Percentiles rank a stretch among this genome's conserved stretches.
phyloP scores from a whole-genome alignment of 2,329 filamentous ascomycete genomes.

The Pyricularia grisea region DNA sequence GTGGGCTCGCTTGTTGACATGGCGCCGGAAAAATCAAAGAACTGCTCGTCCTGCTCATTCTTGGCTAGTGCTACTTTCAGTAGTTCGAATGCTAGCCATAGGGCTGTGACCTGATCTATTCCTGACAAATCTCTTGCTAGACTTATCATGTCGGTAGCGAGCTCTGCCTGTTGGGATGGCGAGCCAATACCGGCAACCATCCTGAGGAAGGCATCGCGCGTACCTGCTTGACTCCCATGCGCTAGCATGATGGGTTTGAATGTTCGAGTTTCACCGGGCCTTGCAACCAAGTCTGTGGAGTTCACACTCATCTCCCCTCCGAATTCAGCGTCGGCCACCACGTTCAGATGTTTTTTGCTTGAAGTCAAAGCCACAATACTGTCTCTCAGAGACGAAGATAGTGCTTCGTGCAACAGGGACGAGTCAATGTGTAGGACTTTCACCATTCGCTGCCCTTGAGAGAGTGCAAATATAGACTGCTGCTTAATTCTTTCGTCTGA shows the following conservation, averaged over 20 bases:
- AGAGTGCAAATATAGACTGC: slow-evolving; percentile 65
- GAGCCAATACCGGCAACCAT: slow-evolving; percentile 48
- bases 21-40: slow-evolving; percentile 45
- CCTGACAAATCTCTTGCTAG: slow-evolving; percentile 49
- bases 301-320: slow-evolving; percentile 18
- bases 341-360: not conserved
- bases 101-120: slow-evolving; percentile 55
- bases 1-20: slow-evolving; percentile 26
- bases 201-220: slow-evolving; percentile 45
- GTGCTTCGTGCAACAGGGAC: slow-evolving; percentile 53
- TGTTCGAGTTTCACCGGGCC: slow-evolving; percentile 10
- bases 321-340: slow-evolving; percentile 18
- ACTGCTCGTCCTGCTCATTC: slow-evolving; percentile 50
- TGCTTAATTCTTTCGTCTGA: slow-evolving; percentile 73
- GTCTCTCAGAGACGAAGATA: slow-evolving; percentile 64
- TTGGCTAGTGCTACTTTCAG: slow-evolving; percentile 47
- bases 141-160: slow-evolving; percentile 58
- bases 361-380: slow-evolving; percentile 44
- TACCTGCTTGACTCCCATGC: slow-evolving; percentile 56
- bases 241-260: slow-evolving; percentile 56
- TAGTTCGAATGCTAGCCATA: slow-evolving; percentile 73
- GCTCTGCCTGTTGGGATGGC: slow-evolving; percentile 46
- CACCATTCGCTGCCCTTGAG: slow-evolving; percentile 60
- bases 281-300: slow-evolving; percentile 17
- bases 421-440: slow-evolving; percentile 54